Evolutionary conservation across 495 filamentous ascomycete genomes (phyloP).

Genomic region (Choiromyces venosus): DNA sequence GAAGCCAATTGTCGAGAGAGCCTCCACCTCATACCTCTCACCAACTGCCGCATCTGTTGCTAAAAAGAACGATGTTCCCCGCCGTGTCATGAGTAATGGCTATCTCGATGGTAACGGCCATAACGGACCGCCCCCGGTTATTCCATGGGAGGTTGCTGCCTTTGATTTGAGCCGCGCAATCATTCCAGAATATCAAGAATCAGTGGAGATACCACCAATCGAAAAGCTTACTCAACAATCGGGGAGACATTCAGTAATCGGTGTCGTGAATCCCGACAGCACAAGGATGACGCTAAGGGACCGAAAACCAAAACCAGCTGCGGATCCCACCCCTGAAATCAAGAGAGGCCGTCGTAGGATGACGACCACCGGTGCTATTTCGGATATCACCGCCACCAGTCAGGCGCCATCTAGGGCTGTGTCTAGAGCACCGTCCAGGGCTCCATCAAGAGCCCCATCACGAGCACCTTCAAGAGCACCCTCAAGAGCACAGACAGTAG

Average conservation of each 20-base stretch:
- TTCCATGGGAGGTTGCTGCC: conserved; percentile 79
- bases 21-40: conserved; percentile 69
- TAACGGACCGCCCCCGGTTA: conserved; percentile 52
- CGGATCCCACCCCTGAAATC: conserved; percentile 16
- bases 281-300: conserved; percentile 67
- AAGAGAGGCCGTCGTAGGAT: conserved; percentile 25
- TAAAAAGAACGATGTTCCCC: conserved; percentile 49
- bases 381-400: conserved; percentile 16
- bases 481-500: conserved; percentile 4
- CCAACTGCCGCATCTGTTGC: conserved; percentile 63
- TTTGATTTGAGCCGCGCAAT: conserved; percentile 76
- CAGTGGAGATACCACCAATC: conserved; percentile 44
- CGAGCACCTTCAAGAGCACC: conserved; percentile 1
- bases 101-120: conserved; percentile 37
- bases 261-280: conserved; percentile 46
- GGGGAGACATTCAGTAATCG: conserved; percentile 50
- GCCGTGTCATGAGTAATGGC: conserved; percentile 36
- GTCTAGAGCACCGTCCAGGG: not conserved
- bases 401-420: conserved; percentile 27
- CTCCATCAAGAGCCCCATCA: not conserved
- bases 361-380: conserved; percentile 17
- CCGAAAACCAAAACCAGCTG: conserved; percentile 55
- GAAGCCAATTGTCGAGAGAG: conserved; percentile 59
- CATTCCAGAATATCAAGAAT: conserved; percentile 54
- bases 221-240: conserved; percentile 59